These are phyloP conservation scores for Trichoderma erinaceum DNA, from an alignment of 495 filamentous ascomycete species.

Conservation along the genomic window DNA sequence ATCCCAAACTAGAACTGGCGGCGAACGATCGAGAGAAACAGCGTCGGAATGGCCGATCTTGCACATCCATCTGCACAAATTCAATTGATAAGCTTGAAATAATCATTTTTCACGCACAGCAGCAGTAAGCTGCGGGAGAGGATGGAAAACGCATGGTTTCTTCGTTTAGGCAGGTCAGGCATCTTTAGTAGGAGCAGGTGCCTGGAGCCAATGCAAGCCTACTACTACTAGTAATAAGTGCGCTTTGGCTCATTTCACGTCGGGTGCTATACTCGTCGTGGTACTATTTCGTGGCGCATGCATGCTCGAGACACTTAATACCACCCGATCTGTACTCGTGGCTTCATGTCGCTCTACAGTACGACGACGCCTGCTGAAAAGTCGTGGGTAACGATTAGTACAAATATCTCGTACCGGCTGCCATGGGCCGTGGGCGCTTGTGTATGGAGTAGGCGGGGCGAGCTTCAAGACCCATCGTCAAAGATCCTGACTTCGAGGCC, in stretches of 20 bases:
- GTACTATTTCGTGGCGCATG: too few species aligned
- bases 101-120: background rate
- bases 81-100: background rate
- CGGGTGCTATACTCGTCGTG: too few species aligned
- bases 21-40: background rate
- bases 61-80: background rate
- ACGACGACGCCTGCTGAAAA: too few species aligned
- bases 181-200: too few species aligned
- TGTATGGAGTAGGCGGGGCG: background rate
- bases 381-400: background rate
- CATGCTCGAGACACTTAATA: too few species aligned
- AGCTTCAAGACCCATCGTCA: background rate
- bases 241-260: too few species aligned
- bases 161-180: too few species aligned
- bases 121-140: background rate
- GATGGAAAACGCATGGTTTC: background rate
- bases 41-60: constrained; percentile 4
- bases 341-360: too few species aligned
- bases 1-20: background rate
- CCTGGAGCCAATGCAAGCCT: too few species aligned
- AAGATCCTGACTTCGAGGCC: constrained; percentile 2
- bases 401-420: background rate
- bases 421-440: background rate
- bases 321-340: too few species aligned
- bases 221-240: too few species aligned